A percentile compares a stretch with the other conserved stretches of the same genome.
phyloP scores from a whole-genome alignment of 495 filamentous ascomycete genomes.

The Acidiella bohemica region DNA sequence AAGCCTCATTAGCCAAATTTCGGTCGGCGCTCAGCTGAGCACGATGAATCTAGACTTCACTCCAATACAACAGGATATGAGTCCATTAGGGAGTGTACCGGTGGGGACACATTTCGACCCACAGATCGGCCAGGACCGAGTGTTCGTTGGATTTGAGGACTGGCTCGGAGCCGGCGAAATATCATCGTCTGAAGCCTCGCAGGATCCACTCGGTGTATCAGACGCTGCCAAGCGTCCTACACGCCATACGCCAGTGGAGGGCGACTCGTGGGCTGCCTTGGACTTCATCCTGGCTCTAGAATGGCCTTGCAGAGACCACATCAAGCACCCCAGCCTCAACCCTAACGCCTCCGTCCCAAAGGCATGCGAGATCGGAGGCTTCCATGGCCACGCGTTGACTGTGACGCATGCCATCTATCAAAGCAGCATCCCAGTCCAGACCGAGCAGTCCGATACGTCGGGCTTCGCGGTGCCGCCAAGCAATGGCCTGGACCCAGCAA shows the following conservation, averaged over 20 bases:
- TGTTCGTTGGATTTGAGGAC: no score
- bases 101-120: no score
- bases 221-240: no score
- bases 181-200: no score
- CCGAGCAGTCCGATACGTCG: no score
- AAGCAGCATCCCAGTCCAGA: slow-evolving; percentile 1
- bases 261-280: slow-evolving; percentile 11
- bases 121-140: no score
- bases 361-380: background rate
- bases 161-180: no score
- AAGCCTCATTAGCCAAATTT: slow-evolving; percentile 8
- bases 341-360: slow-evolving; percentile 1
- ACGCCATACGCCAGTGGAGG: no score
- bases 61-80: no score
- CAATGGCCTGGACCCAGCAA: background rate
- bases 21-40: slow-evolving; percentile 3
- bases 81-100: no score
- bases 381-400: slow-evolving; percentile 11
- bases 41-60: slow-evolving; percentile 1
- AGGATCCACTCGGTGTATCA: no score
- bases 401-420: slow-evolving; percentile 7
- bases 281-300: slow-evolving; percentile 18
- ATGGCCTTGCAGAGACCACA: slow-evolving; percentile 11
- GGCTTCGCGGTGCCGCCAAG: no score
- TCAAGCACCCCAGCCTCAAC: slow-evolving; percentile 5